Percentiles rank a stretch among this genome's conserved stretches.
Evolutionary conservation across 345 rosid genomes (phyloP).

Genomic region (Eucalyptus regnans): DNA sequence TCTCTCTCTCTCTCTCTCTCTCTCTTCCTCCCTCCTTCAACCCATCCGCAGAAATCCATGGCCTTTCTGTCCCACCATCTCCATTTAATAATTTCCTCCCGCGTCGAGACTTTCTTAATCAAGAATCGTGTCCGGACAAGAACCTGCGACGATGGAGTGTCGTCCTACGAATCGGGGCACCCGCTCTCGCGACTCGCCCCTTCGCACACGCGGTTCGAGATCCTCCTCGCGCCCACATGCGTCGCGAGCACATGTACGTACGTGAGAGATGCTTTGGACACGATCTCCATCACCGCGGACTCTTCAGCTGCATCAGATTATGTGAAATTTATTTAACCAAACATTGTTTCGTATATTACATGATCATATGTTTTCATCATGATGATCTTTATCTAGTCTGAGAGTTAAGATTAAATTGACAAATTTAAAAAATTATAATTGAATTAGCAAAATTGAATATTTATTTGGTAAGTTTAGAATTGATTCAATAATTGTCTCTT

Average conservation of each 20-base stretch:
- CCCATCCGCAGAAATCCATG: not conserved
- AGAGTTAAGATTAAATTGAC: not conserved
- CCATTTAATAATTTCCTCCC: not conserved
- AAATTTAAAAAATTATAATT: accelerated
- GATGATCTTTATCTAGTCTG: accelerated
- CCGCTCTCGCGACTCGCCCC: not conserved
- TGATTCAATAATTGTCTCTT: not conserved
- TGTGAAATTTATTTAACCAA: not conserved
- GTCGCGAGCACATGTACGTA: not conserved
- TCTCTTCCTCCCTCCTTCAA: not conserved
- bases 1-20: not conserved
- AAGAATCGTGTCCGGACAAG: not conserved
- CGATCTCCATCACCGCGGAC: not conserved
- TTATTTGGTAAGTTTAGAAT: accelerated
- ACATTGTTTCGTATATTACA: not conserved
- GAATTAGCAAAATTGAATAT: accelerated
- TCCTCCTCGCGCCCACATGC: not conserved
- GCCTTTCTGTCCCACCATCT: not conserved
- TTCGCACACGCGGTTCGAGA: not conserved
- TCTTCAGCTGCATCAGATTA: not conserved
- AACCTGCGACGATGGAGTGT: not conserved
- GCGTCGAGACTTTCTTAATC: not conserved
- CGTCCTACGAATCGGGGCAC: not conserved
- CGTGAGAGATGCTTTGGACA: not conserved
- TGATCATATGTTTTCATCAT: not conserved